Base-by-base conservation (phyloP, 2,329 filamentous ascomycete genomes). In the Sarocladiaceae sp. region DNA sequence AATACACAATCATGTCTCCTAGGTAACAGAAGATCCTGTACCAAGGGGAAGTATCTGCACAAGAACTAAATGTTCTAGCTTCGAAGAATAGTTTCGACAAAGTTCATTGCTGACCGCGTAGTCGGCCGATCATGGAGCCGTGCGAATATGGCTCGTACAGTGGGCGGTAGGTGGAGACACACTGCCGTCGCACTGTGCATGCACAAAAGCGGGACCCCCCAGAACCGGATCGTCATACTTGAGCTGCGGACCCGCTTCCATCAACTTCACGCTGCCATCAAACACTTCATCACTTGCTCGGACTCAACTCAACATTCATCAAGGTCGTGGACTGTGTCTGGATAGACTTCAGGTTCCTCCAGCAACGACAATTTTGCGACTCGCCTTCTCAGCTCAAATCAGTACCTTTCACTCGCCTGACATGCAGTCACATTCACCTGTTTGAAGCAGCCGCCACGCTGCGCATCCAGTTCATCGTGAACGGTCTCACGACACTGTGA, bases 211-310 rank as follows among this genome's bases (percentile, higher is more conserved):
- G 44, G 44, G 33, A 18, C 25, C 44, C 13, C 11, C 4, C 15
- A 3, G n/a, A n/a, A n/a, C n/a, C n/a, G n/a, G 10, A 48, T 48
- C 44, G n/a, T 48, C 26, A 48, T 48, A 20, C 44, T 44, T 48
- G 37, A 42, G 10, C 12, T 33, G n/a, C n/a, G 44, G 26, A 29
- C 28, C 44, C 44, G 28, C 25, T n/a, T 20, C 31, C n/a, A 7
- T 48, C 12, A 22, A 31, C 26, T 48, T 48, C 44, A 48, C 23
- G 40, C 22, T 44, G 40, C 40, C 40, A 44, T 44, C 40, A 26
- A 25, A n/a, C 20, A 44, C 22, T 26, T 25, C 23, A 4, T 20
- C 37, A 6, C 18, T 42, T 23, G 5, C n/a, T n/a, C n/a, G n/a
- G n/a, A n/a, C n/a, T n/a, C n/a, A n/a, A n/a, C n/a, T n/a, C n/a